These are phyloP conservation scores for Paspalum notatum DNA, from an alignment of 176 grass and related monocot genomes.

Conservation along the genomic window DNA sequence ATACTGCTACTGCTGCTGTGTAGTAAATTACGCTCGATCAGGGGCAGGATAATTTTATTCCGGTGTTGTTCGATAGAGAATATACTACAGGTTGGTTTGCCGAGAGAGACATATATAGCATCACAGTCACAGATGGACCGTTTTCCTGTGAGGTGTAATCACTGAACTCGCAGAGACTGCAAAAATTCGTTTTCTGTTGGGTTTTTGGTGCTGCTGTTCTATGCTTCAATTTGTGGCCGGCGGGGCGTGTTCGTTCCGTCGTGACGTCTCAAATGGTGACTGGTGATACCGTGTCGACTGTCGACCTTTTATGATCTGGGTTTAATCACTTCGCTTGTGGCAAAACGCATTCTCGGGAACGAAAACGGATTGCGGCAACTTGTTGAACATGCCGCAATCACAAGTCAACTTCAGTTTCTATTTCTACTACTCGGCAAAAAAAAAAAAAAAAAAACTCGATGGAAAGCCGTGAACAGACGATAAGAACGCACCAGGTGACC, in stretches of 20 bases:
- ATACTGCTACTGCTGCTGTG: not conserved
- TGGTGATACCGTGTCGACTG: not conserved
- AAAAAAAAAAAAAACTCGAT: not conserved
- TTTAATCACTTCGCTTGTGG: not conserved
- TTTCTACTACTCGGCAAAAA: too few species aligned
- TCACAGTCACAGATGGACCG: too few species aligned
- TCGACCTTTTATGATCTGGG: not conserved
- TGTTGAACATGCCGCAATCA: not conserved
- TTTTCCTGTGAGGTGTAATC: constrained; percentile 12
- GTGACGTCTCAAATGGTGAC: too few species aligned
- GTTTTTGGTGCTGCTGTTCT: not conserved
- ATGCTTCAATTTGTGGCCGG: too few species aligned
- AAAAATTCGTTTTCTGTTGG: not conserved
- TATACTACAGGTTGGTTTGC: not conserved
- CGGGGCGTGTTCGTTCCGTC: not conserved
- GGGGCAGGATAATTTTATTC: not conserved
- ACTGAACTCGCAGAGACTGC: constrained; percentile 23
- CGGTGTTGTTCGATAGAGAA: constrained; percentile 2
- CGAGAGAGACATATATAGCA: not conserved
- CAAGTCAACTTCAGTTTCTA: not conserved
- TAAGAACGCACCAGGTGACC: too few species aligned
- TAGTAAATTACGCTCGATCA: not conserved
- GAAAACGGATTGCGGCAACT: not conserved
- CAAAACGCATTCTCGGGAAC: not conserved
- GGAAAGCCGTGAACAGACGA: not conserved